phyloP scores from a whole-genome alignment of 257 asterid genomes.

The Rubia yunnanensis region DNA sequence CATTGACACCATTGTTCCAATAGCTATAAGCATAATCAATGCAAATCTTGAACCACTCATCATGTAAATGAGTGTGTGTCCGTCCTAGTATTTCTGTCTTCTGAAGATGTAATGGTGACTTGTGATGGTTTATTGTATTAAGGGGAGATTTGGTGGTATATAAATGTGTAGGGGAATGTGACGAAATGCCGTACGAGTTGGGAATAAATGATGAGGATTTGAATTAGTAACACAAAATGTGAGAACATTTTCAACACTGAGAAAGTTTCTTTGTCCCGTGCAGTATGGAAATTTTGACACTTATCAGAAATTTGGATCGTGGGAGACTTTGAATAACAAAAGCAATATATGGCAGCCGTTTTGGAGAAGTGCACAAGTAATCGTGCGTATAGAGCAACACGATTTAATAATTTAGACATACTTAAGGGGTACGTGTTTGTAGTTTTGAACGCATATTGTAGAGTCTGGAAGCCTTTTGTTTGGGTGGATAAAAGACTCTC shows the following conservation, averaged over 20 bases:
- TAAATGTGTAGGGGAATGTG: background rate
- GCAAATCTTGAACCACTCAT: constrained; percentile 13
- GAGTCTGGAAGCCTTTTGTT: background rate
- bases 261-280: constrained; percentile 8
- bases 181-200: background rate
- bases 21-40: constrained; percentile 17
- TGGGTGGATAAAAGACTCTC: background rate
- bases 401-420: background rate
- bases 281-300: background rate
- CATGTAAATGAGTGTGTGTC: background rate
- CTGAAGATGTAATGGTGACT: too few relatives aligned
- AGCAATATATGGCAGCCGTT: constrained; percentile 20
- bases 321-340: constrained; percentile 21
- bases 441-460: background rate
- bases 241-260: background rate
- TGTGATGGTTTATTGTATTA: background rate
- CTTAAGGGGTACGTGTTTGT: background rate
- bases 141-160: background rate
- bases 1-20: constrained; percentile 10
- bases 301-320: background rate
- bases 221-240: background rate
- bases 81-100: background rate
- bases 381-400: background rate
- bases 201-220: constrained; percentile 5
- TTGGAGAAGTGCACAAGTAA: constrained; percentile 16